These are phyloP conservation scores for Lactarius indigo DNA, from an alignment of 768 basidiomycete species.

Conservation along the genomic window DNA sequence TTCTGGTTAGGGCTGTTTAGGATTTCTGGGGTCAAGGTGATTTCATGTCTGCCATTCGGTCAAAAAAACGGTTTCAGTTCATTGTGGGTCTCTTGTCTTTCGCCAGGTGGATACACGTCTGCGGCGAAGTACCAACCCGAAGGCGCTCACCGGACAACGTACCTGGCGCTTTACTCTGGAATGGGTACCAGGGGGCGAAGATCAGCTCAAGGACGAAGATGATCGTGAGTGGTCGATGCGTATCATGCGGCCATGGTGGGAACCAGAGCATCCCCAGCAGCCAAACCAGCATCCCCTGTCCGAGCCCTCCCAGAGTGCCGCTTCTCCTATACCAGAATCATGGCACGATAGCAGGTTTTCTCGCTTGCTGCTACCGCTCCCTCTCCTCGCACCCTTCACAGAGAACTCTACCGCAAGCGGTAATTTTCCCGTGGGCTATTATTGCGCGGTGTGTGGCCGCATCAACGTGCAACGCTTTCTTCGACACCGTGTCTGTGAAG, in stretches of 20 bases:
- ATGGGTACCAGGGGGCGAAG: slow-evolving; percentile 25
- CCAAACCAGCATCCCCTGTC: neutral
- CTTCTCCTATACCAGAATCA: neutral
- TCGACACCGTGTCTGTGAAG: slow-evolving; percentile 20
- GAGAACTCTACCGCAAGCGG: slow-evolving; percentile 15
- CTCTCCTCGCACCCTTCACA: slow-evolving; percentile 25
- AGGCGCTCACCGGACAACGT: neutral
- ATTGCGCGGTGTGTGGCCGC: slow-evolving; percentile 20
- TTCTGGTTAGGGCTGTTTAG: slow-evolving; percentile 25
- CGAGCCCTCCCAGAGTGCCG: neutral
- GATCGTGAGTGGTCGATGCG: slow-evolving; percentile 4
- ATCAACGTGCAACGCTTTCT: slow-evolving; percentile 24
- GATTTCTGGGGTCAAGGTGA: slow-evolving; percentile 20
- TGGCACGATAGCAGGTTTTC: neutral
- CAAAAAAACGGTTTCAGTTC: slow-evolving; percentile 4
- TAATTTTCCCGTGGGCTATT: slow-evolving; percentile 21
- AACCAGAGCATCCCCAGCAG: neutral
- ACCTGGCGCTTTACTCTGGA: slow-evolving; percentile 20
- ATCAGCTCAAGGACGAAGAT: slow-evolving; percentile 16
- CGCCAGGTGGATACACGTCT: slow-evolving; percentile 11
- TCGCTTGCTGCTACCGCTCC: slow-evolving; percentile 16
- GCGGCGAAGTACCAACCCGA: neutral
- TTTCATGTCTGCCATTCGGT: neutral
- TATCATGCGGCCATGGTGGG: slow-evolving; percentile 24
- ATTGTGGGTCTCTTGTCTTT: slow-evolving; percentile 7